Conservation (phyloP, 495 filamentous ascomycete species). For the Hypoxylon lenormandii region DNA sequence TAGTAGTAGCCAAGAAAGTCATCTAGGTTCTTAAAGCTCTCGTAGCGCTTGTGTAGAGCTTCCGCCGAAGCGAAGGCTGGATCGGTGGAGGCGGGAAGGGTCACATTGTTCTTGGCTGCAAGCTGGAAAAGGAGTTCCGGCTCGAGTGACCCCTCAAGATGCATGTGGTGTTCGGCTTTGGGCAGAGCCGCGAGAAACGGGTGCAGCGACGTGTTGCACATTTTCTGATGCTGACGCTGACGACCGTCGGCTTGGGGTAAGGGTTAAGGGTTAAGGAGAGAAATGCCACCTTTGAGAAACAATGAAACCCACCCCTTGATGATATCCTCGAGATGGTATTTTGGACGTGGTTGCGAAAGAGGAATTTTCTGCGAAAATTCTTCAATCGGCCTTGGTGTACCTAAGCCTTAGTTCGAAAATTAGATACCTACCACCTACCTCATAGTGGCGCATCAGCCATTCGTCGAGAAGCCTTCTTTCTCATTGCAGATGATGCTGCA, state of each 20-base stretch:
- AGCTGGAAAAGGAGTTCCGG: slow-evolving; percentile 76
- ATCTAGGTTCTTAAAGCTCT: slow-evolving; percentile 74
- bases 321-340: too few relatives aligned
- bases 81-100: slow-evolving; percentile 66
- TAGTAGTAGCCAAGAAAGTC: slow-evolving; percentile 85
- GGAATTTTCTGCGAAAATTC: background rate
- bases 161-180: slow-evolving; percentile 84
- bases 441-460: background rate
- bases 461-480: background rate
- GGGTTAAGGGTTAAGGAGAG: too few relatives aligned
- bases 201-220: slow-evolving; percentile 69
- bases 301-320: background rate
- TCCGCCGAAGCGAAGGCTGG: slow-evolving; percentile 70
- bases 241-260: slow-evolving; percentile 2
- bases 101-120: slow-evolving; percentile 70
- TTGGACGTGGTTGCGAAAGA: background rate
- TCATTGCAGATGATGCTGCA: too few relatives aligned
- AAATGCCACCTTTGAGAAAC: background rate
- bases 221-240: slow-evolving; percentile 43
- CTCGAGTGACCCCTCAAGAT: slow-evolving; percentile 77
- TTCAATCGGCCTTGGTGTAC: background rate
- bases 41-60: slow-evolving; percentile 70
- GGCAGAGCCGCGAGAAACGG: slow-evolving; percentile 74
- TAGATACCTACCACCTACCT: background rate
- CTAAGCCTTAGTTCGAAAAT: slow-evolving; percentile 1